Conservation (phyloP, 805 yeast genomes). For the Metschnikowia continentalis region DNA sequence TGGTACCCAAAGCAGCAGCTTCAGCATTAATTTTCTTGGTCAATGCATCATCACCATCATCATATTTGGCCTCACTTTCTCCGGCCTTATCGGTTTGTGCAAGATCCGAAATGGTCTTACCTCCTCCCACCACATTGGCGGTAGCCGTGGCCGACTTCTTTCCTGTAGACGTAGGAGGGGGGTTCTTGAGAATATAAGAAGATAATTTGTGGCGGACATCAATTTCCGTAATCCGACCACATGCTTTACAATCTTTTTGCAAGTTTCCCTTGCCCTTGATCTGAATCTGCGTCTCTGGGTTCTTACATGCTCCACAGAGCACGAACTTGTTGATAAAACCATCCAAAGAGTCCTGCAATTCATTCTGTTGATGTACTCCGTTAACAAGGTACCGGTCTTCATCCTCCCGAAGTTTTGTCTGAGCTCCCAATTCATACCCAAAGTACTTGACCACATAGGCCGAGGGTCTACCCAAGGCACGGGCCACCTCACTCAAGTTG, state of each 20-base stretch:
- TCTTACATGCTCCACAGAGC: constrained; percentile 89
- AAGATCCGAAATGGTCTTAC: constrained; percentile 73
- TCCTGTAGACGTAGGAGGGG: constrained; percentile 66
- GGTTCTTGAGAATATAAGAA: constrained; percentile 86
- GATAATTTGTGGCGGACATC: constrained; percentile 84
- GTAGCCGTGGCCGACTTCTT: constrained; percentile 84
- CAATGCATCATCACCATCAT: constrained; percentile 66
- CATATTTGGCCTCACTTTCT: constrained; percentile 41
- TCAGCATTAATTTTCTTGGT: constrained; percentile 80
- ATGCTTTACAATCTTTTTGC: constrained; percentile 94
- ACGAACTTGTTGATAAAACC: constrained; percentile 92
- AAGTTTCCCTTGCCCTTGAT: constrained; percentile 70
- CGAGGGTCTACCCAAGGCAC: constrained; percentile 92
- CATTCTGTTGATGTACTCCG: constrained; percentile 87
- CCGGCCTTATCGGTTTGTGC: constrained; percentile 48
- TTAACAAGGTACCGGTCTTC: constrained; percentile 88
- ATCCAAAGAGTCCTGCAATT: constrained; percentile 90
- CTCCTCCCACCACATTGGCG: constrained; percentile 86
- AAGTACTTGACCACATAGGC: constrained; percentile 89
- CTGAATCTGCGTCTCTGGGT: constrained; percentile 93
- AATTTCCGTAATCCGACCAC: constrained; percentile 84
- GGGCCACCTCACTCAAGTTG: constrained; percentile 87
- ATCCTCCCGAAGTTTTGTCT: constrained; percentile 74
- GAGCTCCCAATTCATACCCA: constrained; percentile 97
- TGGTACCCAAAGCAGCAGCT: constrained; percentile 58